Evolutionary conservation across 139 green algal genomes (phyloP), one percentile per base, ranked within the genome.

Genomic region (Nannochloris sp.): DNA sequence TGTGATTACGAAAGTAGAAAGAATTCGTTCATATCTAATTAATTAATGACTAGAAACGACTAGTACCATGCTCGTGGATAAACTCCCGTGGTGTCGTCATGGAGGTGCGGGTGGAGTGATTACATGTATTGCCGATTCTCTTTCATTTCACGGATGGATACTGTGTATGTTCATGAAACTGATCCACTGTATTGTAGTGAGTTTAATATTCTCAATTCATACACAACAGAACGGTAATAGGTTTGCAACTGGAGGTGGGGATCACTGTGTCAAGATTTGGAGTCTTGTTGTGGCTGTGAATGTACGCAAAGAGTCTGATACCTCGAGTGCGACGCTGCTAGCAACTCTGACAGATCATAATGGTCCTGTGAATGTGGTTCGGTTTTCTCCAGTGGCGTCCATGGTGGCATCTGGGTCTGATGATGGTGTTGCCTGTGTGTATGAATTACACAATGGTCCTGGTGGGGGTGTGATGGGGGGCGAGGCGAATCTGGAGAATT

Each of bases 401-500:
- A 61, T 72, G n/a, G 53, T 79, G 14, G 72, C 72, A 2, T 68
- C 72, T 16, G 72, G 81, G 28, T 85, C 85, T 2, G 89, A 94
- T 55, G 87, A 96, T 79, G 79, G 82, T 50, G 59, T 80, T 20
- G 70, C 83, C 5, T 75, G 80, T 40, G 44, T 96, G 6, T 87
- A 86, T 62, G 82, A 93, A 61, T 70, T 87, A 49, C 61, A 62
- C 9, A 26, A 68, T 1, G 89, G 87, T 0, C 29, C 65, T 0
- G 87, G 72, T 3, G 40, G 49, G 10, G 48, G 65, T 3, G 36
- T 49, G 25, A 80, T 82, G 29, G 71, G 51, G 9, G 50, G 29
- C 48, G 23, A 26, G 45, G 12, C 56, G 17, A 89, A 82, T 65
- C 45, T 95, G 16, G 91, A 97, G 75, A 95, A 96, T 78, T 97